Evolutionary conservation across 108 stramenopile genomes (phyloP).

Genomic region (Cyclostephanos tholiformis): DNA sequence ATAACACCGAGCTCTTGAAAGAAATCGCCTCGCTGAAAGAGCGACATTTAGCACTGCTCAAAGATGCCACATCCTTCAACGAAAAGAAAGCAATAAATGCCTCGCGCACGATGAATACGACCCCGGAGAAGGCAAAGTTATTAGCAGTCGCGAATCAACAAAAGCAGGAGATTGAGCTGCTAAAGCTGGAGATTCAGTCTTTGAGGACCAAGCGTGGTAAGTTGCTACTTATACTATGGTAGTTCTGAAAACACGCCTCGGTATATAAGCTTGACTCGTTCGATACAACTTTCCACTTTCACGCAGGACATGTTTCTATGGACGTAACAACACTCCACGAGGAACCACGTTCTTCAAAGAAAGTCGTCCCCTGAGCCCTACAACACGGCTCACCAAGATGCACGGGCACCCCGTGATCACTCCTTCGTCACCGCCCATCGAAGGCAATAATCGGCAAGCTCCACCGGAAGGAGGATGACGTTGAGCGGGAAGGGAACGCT

Average conservation of each 20-base stretch:
- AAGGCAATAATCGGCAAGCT: constrained; percentile 75
- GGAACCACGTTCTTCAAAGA: not conserved
- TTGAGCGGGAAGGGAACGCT: constrained; percentile 88
- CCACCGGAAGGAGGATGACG: constrained; percentile 80
- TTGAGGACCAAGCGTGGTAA: constrained; percentile 24
- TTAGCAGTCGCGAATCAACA: constrained; percentile 5
- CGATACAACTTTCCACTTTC: not conserved
- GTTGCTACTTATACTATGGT: not conserved
- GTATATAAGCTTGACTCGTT: not conserved
- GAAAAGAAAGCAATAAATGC: not conserved
- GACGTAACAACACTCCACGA: not conserved
- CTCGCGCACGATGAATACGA: not conserved
- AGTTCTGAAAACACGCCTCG: no score
- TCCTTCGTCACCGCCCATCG: constrained; percentile 67
- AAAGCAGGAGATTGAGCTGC: constrained; percentile 20
- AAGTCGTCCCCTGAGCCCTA: not conserved
- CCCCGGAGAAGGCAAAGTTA: constrained; percentile 21
- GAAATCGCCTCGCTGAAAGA: constrained; percentile 29
- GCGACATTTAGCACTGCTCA: constrained; percentile 20
- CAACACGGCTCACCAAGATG: not conserved
- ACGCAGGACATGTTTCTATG: not conserved
- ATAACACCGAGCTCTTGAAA: constrained; percentile 39
- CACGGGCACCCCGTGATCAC: not conserved
- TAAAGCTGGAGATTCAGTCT: constrained; percentile 32
- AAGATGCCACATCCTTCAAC: constrained; percentile 17